A percentile compares a stretch with the other conserved stretches of the same genome.
Evolutionary conservation across 257 asterid species (phyloP).

Genomic region (Rhazya stricta): DNA sequence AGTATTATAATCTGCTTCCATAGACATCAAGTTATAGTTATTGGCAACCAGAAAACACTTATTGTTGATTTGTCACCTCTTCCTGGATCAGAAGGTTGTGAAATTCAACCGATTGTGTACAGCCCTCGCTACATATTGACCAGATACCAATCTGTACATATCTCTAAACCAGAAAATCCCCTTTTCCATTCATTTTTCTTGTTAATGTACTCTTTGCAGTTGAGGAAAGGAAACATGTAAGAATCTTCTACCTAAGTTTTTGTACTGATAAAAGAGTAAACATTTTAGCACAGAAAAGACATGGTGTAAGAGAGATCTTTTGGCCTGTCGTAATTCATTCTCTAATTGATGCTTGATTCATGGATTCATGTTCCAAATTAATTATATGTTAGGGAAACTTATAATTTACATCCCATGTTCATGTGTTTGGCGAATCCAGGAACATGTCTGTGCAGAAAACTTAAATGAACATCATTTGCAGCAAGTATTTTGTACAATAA

Average conservation of each 20-base stretch:
- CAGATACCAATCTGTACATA: neutral
- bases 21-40: neutral
- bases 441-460: slow-evolving; percentile 1
- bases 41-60: neutral
- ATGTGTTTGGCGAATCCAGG: neutral
- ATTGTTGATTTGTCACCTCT: neutral
- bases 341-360: no score
- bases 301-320: no score
- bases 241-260: neutral
- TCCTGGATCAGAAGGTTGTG: neutral
- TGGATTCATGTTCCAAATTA: neutral
- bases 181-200: neutral
- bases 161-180: no score
- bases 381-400: neutral
- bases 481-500: neutral
- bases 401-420: neutral
- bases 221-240: neutral
- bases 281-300: neutral
- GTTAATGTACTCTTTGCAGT: slow-evolving; percentile 1
- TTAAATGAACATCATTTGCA: neutral
- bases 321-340: no score
- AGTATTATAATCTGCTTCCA: neutral
- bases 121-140: neutral
- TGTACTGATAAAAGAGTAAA: no score
- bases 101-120: neutral